These are phyloP conservation scores for Coleophoma eucalyptorum DNA, from an alignment of 2,329 filamentous ascomycete species.

Conservation along the genomic window DNA sequence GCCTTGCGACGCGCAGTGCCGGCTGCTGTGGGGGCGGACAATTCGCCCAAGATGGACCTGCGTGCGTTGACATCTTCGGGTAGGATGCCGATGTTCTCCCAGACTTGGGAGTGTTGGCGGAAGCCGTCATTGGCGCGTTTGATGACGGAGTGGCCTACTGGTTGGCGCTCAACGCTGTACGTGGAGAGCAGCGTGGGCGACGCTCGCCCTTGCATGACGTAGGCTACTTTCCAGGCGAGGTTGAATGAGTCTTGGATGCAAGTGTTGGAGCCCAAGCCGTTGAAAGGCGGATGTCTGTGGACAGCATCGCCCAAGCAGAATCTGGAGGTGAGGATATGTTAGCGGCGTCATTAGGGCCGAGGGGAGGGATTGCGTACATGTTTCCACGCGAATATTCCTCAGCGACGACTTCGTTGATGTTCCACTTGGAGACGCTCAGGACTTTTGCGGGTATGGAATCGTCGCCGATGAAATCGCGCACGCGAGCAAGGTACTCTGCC, in stretches of 20 bases:
- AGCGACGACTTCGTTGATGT: slow-evolving; percentile 57
- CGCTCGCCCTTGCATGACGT: slow-evolving; percentile 37
- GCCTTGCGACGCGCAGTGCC: slow-evolving; percentile 34
- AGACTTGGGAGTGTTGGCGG: slow-evolving; percentile 44
- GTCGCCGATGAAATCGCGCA: slow-evolving; percentile 51
- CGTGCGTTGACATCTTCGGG: slow-evolving; percentile 34
- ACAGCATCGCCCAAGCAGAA: slow-evolving; percentile 55
- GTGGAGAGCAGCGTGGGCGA: slow-evolving; percentile 34
- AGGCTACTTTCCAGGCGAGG: slow-evolving; percentile 51
- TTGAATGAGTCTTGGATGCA: slow-evolving; percentile 55
- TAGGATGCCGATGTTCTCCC: slow-evolving; percentile 41
- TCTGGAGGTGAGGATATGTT: too few relatives aligned
- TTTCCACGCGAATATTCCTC: slow-evolving; percentile 39
- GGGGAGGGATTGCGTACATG: too few relatives aligned
- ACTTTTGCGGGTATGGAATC: slow-evolving; percentile 46
- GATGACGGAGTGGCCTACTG: slow-evolving; percentile 42
- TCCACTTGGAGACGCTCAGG: slow-evolving; percentile 52
- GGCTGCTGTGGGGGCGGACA: slow-evolving; percentile 31
- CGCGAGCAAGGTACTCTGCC: slow-evolving; percentile 41
- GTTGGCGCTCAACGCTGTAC: slow-evolving; percentile 43
- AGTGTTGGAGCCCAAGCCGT: slow-evolving; percentile 55
- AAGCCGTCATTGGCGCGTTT: slow-evolving; percentile 54
- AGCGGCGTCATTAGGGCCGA: slow-evolving; percentile 5
- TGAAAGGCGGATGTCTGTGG: slow-evolving; percentile 53
- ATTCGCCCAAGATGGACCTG: slow-evolving; percentile 33